These are phyloP conservation scores for Tricholoma bakamatsutake DNA, from an alignment of 768 basidiomycete species.

Conservation along the genomic window DNA sequence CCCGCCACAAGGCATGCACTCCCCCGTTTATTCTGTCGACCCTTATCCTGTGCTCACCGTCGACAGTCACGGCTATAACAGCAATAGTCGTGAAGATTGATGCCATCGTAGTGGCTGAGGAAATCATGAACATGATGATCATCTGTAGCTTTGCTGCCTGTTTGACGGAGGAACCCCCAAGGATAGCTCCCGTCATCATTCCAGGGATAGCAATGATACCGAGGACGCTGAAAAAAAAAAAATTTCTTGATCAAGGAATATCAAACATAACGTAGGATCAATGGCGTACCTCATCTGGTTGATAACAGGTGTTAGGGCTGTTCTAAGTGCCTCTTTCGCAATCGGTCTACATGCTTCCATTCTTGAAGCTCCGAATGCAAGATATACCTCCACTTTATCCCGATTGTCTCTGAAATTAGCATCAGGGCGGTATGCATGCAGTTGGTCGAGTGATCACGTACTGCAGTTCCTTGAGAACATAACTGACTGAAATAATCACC, in stretches of 20 bases:
- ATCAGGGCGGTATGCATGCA: neutral
- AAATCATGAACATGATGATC: constrained; percentile 94
- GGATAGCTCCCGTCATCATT: constrained; percentile 91
- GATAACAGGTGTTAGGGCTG: constrained; percentile 76
- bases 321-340: constrained; percentile 68
- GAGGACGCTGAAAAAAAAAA: constrained; percentile 42
- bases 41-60: constrained; percentile 59
- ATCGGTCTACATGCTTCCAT: constrained; percentile 81
- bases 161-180: constrained; percentile 78
- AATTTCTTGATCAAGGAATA: neutral
- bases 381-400: constrained; percentile 82
- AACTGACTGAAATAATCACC: constrained; percentile 64
- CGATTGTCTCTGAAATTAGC: constrained; percentile 57
- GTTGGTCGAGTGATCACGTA: constrained; percentile 26
- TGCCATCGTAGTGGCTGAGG: constrained; percentile 67
- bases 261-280: neutral
- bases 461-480: constrained; percentile 73
- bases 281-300: constrained; percentile 73
- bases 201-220: constrained; percentile 80
- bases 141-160: constrained; percentile 86
- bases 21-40: constrained; percentile 54
- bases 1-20: constrained; percentile 18
- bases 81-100: constrained; percentile 59
- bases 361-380: constrained; percentile 81
- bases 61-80: constrained; percentile 58